These are phyloP conservation scores for Physocladia obscura DNA, from an alignment of 192 early-diverging fungal genomes.

Conservation along the genomic window DNA sequence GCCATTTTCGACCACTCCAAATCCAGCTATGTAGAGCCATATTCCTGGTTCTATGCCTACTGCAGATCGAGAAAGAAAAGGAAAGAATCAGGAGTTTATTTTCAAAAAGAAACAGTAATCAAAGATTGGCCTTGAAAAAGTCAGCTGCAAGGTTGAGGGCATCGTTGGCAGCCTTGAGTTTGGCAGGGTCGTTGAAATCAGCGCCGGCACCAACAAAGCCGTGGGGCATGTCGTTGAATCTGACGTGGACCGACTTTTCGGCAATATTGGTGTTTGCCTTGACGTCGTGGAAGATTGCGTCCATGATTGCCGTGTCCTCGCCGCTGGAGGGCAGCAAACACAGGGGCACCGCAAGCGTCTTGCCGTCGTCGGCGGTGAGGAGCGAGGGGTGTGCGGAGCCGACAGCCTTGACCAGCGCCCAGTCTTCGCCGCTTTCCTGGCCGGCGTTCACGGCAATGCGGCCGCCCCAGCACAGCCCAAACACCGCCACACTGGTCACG, in stretches of 20 bases:
- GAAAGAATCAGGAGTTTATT: no score
- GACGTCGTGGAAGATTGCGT: not conserved
- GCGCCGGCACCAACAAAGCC: not conserved
- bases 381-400: slow-evolving; percentile 47
- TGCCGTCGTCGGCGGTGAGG: slow-evolving; percentile 37
- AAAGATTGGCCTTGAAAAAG: not conserved
- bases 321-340: not conserved
- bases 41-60: no score
- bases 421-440: not conserved
- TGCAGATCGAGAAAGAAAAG: no score
- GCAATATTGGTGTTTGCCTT: not conserved
- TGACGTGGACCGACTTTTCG: not conserved
- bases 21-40: no score
- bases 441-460: not conserved
- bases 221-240: slow-evolving; percentile 8
- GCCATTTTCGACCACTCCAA: no score
- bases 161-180: not conserved
- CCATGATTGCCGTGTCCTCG: slow-evolving; percentile 13
- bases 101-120: no score
- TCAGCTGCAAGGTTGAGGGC: not conserved
- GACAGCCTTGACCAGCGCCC: slow-evolving; percentile 16
- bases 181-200: not conserved
- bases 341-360: not conserved
- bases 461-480: slow-evolving; percentile 20
- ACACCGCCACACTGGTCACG: not conserved